Conservation (phyloP, 345 rosid species). For the Laguncularia racemosa region DNA sequence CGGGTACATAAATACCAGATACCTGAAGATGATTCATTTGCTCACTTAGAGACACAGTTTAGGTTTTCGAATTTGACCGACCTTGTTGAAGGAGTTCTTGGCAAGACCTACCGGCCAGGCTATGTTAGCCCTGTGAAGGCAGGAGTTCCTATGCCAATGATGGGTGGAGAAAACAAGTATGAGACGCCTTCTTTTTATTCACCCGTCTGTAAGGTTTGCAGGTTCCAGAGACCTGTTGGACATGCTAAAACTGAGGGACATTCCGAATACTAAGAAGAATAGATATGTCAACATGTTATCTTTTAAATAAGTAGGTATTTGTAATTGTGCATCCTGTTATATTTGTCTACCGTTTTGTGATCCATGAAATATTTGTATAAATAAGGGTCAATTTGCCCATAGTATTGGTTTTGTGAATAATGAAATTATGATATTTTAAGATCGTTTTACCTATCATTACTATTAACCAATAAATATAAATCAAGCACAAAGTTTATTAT, state of each 20-base stretch:
- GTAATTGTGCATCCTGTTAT: too few relatives aligned
- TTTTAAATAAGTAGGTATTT: too few relatives aligned
- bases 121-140: constrained; percentile 59
- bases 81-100: constrained; percentile 65
- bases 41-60: constrained; percentile 81
- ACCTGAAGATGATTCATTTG: constrained; percentile 53
- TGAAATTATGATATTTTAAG: too few relatives aligned
- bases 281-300: too few relatives aligned
- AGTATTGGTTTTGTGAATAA: too few relatives aligned
- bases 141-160: constrained; percentile 76
- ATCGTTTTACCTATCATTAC: too few relatives aligned
- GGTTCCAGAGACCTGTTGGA: constrained; percentile 38
- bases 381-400: too few relatives aligned
- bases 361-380: too few relatives aligned
- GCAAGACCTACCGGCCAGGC: constrained; percentile 61
- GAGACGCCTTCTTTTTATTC: constrained; percentile 63
- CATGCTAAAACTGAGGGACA: constrained; percentile 15
- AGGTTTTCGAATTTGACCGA: constrained; percentile 47
- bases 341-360: too few relatives aligned
- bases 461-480: too few relatives aligned
- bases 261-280: constrained; percentile 8
- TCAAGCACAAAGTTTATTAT: too few relatives aligned
- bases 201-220: constrained; percentile 53
- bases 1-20: constrained; percentile 63
- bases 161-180: constrained; percentile 84